Conservation (phyloP, 441 rosid species). For the Populus tomentosa region DNA sequence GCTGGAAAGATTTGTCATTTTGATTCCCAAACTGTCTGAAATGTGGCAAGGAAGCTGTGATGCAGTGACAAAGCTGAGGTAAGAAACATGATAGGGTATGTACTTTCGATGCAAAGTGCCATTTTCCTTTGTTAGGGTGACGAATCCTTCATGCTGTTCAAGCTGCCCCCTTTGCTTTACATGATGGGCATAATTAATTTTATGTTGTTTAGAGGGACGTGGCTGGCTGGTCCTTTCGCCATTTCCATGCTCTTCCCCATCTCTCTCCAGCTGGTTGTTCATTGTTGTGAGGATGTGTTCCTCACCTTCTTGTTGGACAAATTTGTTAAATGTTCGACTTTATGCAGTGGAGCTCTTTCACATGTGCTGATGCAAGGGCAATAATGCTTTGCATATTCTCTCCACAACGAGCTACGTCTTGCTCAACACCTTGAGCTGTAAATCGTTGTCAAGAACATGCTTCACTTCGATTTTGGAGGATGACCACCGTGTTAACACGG, state of each 20-base stretch:
- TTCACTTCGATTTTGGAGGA: no score
- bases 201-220: neutral
- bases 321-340: neutral
- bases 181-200: neutral
- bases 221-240: neutral
- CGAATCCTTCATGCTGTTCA: slow-evolving; percentile 8
- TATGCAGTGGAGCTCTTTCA: slow-evolving; percentile 6
- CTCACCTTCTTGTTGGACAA: neutral
- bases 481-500: no score
- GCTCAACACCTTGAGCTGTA: no score
- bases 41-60: slow-evolving; percentile 6
- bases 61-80: slow-evolving; percentile 1
- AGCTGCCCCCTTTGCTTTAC: neutral
- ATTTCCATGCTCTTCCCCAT: slow-evolving; percentile 2
- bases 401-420: no score
- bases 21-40: neutral
- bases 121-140: slow-evolving; percentile 29
- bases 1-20: neutral
- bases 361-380: slow-evolving; percentile 17
- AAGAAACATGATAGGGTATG: slow-evolving; percentile 5
- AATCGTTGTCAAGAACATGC: no score
- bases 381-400: neutral
- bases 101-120: no score
- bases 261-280: slow-evolving; percentile 7
- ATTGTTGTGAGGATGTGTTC: neutral